Evolutionary conservation across 768 basidiomycete genomes (phyloP).

Genomic region (Lentinula sp.): DNA sequence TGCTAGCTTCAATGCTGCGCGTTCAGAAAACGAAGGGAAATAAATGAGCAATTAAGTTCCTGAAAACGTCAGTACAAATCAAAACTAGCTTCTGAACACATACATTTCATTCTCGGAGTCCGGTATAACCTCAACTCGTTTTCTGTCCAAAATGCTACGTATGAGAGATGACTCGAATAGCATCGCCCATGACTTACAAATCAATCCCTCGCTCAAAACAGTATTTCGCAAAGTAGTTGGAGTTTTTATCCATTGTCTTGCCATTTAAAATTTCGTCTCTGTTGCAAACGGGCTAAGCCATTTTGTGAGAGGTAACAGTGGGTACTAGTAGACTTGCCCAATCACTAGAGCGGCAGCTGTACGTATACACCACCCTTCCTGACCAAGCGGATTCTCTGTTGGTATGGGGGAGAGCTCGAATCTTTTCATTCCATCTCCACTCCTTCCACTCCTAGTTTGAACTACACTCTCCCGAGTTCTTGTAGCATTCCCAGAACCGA

Average conservation of each 20-base stretch:
- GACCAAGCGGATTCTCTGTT: slow-evolving; percentile 53
- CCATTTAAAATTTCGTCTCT: slow-evolving; percentile 93
- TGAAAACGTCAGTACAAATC: not conserved
- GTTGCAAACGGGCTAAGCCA: slow-evolving; percentile 1
- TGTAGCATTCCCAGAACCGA: not conserved
- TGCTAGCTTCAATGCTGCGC: slow-evolving; percentile 74
- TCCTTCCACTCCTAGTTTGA: slow-evolving; percentile 2
- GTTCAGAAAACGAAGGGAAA: not conserved
- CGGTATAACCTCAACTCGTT: slow-evolving; percentile 85
- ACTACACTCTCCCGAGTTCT: not conserved
- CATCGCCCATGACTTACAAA: slow-evolving; percentile 26
- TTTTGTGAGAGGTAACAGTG: not conserved
- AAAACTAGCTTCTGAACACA: slow-evolving; percentile 16
- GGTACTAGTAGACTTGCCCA: slow-evolving; percentile 43
- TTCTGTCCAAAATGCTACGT: slow-evolving; percentile 35
- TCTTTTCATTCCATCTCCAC: slow-evolving; percentile 1
- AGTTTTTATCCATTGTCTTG: slow-evolving; percentile 80
- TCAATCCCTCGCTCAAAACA: slow-evolving; percentile 86
- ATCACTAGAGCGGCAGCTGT: slow-evolving; percentile 74
- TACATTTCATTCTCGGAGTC: slow-evolving; percentile 91
- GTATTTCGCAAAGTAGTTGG: slow-evolving; percentile 80
- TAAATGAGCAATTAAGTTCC: not conserved
- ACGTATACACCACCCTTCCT: slow-evolving; percentile 64
- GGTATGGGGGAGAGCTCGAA: slow-evolving; percentile 56
- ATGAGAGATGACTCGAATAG: slow-evolving; percentile 10